Conservation (phyloP, 306 rosid species). For the Rosa persica region DNA sequence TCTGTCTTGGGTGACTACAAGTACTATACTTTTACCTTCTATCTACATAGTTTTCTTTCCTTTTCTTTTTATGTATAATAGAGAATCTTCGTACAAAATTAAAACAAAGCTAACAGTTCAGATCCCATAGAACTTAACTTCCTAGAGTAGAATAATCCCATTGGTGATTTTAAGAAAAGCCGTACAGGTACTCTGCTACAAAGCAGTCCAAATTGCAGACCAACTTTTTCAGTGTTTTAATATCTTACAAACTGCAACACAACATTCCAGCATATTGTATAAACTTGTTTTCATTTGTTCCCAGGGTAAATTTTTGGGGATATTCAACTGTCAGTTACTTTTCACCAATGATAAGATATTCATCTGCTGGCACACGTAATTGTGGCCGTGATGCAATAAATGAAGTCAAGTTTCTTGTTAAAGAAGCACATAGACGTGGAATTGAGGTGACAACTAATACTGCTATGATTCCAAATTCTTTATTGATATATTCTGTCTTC, state of each 20-base stretch:
- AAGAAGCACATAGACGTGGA: conserved; percentile 93
- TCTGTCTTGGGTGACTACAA: conserved; percentile 76
- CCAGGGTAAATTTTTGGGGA: conserved; percentile 97
- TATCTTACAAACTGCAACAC: neutral
- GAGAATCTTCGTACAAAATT: neutral
- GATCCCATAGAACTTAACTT: neutral
- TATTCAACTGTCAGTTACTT: conserved; percentile 89
- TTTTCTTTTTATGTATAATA: neutral
- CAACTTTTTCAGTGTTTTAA: neutral
- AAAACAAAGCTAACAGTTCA: neutral
- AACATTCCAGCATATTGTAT: neutral
- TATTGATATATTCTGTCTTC: neutral
- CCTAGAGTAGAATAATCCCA: neutral
- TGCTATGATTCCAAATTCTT: conserved; percentile 17
- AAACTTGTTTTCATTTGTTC: conserved; percentile 8
- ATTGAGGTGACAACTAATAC: conserved; percentile 64
- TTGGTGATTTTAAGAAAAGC: neutral
- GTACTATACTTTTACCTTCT: conserved; percentile 32
- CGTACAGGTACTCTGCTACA: neutral
- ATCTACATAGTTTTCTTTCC: neutral
- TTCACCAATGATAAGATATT: conserved; percentile 96
- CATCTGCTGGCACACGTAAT: conserved; percentile 67
- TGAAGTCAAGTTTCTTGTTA: conserved; percentile 79
- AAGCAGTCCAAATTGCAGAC: neutral
- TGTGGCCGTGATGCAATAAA: conserved; percentile 81